These are phyloP conservation scores for Hortaea sp. DNA, from an alignment of 2,329 filamentous ascomycete genomes.

Conservation along the genomic window DNA sequence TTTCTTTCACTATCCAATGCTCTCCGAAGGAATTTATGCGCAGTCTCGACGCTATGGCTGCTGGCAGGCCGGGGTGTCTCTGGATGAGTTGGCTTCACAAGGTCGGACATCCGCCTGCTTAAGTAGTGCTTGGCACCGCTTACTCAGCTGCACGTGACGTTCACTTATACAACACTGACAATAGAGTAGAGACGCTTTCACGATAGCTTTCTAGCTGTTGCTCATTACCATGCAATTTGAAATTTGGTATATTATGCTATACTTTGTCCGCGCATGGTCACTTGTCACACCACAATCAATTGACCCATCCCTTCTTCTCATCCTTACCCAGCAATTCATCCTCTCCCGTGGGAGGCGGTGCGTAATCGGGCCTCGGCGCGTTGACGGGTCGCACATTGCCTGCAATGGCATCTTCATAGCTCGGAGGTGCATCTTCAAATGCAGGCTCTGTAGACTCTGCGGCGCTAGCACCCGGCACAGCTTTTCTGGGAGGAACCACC, in stretches of 20 bases:
- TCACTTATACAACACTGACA: no score
- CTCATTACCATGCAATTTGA: no score
- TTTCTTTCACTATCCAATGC: background rate
- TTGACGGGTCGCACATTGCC: slow-evolving; percentile 65
- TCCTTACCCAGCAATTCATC: slow-evolving; percentile 19
- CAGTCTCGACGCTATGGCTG: no score
- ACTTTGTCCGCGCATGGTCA: background rate
- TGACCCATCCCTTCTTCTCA: slow-evolving; percentile 23
- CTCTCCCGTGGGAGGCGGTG: slow-evolving; percentile 28
- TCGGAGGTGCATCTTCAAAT: slow-evolving; percentile 66
- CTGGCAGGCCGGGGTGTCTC: background rate
- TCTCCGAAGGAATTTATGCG: background rate
- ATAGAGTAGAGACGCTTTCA: no score
- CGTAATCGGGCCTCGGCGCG: slow-evolving; percentile 59
- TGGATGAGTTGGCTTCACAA: background rate
- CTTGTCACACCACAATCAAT: background rate
- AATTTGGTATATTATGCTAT: no score
- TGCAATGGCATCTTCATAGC: slow-evolving; percentile 88
- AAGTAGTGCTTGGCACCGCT: background rate
- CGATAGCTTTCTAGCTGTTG: no score
- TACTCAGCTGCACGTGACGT: background rate
- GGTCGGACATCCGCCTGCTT: background rate
- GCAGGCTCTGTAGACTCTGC: background rate
- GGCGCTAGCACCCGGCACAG: background rate
- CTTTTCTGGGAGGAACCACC: slow-evolving; percentile 8